phyloP scores from a whole-genome alignment of 331 rosid species.

The Acacia concinna region DNA sequence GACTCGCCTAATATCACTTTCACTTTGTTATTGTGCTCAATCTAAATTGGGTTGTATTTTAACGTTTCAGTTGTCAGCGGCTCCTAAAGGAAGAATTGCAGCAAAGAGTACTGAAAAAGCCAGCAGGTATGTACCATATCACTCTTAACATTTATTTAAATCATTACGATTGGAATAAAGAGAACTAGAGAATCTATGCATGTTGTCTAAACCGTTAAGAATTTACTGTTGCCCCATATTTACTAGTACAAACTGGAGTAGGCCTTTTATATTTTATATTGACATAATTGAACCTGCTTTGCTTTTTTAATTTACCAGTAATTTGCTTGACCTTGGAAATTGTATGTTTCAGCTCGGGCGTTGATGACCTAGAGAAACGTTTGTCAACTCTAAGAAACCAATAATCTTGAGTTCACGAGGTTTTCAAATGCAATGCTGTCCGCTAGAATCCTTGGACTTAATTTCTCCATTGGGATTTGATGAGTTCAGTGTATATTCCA shows the following conservation, averaged over 20 bases:
- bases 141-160: neutral
- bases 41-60: constrained; percentile 43
- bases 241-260: neutral
- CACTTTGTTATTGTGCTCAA: constrained; percentile 21
- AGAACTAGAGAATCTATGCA: neutral
- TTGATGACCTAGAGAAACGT: constrained; percentile 85
- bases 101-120: constrained; percentile 68
- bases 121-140: constrained; percentile 57
- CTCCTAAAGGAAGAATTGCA: constrained; percentile 89
- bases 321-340: constrained; percentile 26
- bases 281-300: neutral
- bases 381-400: constrained; percentile 87
- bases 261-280: neutral
- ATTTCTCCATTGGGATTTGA: constrained; percentile 21
- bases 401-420: constrained; percentile 19
- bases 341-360: constrained; percentile 66
- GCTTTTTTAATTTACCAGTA: neutral
- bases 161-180: neutral
- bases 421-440: constrained; percentile 1
- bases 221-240: neutral
- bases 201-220: constrained; percentile 1
- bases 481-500: constrained; percentile 24
- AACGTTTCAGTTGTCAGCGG: constrained; percentile 74
- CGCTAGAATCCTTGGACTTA: neutral
- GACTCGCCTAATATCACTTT: neutral